Evolutionary conservation across 129 eudicot species (phyloP).

Genomic region (Ambrosia artemisiifolia): DNA sequence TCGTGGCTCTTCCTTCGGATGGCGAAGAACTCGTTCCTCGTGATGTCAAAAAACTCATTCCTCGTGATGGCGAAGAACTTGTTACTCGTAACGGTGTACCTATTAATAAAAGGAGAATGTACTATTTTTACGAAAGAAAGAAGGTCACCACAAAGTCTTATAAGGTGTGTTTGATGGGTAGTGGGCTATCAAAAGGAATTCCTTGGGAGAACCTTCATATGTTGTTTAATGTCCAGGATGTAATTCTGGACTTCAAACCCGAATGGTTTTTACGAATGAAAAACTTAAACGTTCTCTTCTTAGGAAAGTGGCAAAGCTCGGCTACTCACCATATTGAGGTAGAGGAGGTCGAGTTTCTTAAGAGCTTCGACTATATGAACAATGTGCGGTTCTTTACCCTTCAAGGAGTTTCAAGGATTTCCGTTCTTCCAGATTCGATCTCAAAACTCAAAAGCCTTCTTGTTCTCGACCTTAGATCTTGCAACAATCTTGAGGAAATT

Average conservation of each 20-base stretch:
- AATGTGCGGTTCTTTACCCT: slow-evolving; percentile 45
- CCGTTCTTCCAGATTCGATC: slow-evolving; percentile 37
- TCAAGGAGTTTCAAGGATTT: slow-evolving; percentile 54
- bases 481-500: slow-evolving; percentile 45
- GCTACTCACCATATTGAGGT: slow-evolving; percentile 42
- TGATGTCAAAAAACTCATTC: neutral
- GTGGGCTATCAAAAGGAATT: slow-evolving; percentile 31
- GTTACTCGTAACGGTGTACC: neutral
- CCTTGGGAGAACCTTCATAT: slow-evolving; percentile 34
- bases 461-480: slow-evolving; percentile 53
- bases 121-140: slow-evolving; percentile 13
- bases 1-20: neutral
- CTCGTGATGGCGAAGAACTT: neutral
- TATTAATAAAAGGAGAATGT: neutral
- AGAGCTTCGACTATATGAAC: slow-evolving; percentile 28
- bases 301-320: slow-evolving; percentile 52
- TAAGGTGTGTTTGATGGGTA: slow-evolving; percentile 36
- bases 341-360: slow-evolving; percentile 26
- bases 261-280: slow-evolving; percentile 49
- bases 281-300: slow-evolving; percentile 32
- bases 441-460: slow-evolving; percentile 31
- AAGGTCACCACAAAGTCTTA: slow-evolving; percentile 15
- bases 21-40: neutral
- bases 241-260: slow-evolving; percentile 30
- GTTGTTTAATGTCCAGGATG: slow-evolving; percentile 41